Conservation (phyloP, 1,284 basidiomycete genomes). For the Leccinum subatratum region DNA sequence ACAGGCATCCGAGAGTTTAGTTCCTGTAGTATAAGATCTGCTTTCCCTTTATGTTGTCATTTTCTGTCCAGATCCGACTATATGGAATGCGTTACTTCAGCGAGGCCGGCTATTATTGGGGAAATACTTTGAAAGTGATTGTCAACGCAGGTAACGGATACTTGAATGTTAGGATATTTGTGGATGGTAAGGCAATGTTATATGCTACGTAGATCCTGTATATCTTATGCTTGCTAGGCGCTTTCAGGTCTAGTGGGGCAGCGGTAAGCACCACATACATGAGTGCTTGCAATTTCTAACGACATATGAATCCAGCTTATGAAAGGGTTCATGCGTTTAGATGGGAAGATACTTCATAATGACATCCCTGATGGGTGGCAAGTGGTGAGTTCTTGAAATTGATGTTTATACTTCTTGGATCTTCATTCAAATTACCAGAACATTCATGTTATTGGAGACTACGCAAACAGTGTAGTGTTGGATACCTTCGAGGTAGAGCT, state of each 20-base stretch:
- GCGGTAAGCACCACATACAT: conserved; percentile 54
- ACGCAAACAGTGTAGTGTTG: conserved; percentile 80
- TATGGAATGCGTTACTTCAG: conserved; percentile 72
- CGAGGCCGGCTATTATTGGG: conserved; percentile 73
- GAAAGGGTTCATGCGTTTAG: conserved; percentile 73
- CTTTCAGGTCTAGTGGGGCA: conserved; percentile 84
- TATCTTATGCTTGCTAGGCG: conserved; percentile 47
- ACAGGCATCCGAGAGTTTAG: conserved; percentile 51
- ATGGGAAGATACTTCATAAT: conserved; percentile 57
- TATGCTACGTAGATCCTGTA: background rate
- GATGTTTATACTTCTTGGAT: conserved; percentile 1
- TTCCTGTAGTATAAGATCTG: conserved; percentile 48
- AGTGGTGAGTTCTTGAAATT: conserved; percentile 52
- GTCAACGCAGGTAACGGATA: conserved; percentile 55
- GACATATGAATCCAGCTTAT: conserved; percentile 43
- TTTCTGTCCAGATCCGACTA: conserved; percentile 51
- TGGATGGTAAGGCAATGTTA: conserved; percentile 57
- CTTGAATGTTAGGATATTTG: conserved; percentile 75
- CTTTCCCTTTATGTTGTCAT: background rate
- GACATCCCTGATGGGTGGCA: conserved; percentile 77
- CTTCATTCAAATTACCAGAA: conserved; percentile 47
- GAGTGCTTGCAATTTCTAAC: background rate
- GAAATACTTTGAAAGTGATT: conserved; percentile 57
- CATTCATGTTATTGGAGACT: conserved; percentile 88
- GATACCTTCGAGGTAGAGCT: conserved; percentile 81